Percentiles rank a stretch among this genome's conserved stretches.
These are phyloP conservation scores for Leishmania tropica DNA, from an alignment of 208 protist species.

Conservation along the genomic window DNA sequence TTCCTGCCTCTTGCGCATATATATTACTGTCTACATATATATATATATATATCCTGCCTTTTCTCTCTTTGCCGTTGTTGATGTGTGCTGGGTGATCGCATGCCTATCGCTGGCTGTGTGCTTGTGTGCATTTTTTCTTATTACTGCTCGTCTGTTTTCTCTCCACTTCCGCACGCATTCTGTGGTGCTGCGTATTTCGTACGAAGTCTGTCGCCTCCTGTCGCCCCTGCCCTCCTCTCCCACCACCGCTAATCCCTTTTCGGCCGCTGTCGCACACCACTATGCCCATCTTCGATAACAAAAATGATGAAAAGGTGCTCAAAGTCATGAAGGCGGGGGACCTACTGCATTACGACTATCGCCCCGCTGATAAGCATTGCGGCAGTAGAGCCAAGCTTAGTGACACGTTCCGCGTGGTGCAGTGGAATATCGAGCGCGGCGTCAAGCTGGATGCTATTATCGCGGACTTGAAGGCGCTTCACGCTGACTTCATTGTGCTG, in stretches of 20 bases:
- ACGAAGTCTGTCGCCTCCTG: background rate
- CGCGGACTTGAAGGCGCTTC: slow-evolving; percentile 37
- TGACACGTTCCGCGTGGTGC: slow-evolving; percentile 56
- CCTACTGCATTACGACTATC: slow-evolving; percentile 78
- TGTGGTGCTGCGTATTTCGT: background rate
- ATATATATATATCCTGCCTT: background rate
- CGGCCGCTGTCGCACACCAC: background rate
- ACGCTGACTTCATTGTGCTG: slow-evolving; percentile 75
- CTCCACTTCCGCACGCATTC: background rate
- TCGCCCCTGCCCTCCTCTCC: background rate
- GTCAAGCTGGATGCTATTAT: slow-evolving; percentile 64
- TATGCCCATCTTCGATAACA: slow-evolving; percentile 1
- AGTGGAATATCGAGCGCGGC: slow-evolving; percentile 91
- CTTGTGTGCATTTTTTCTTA: background rate
- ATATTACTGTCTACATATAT: background rate
- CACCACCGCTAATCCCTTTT: background rate
- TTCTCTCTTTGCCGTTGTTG: background rate
- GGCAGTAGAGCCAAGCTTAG: slow-evolving; percentile 27
- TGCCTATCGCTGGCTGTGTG: background rate
- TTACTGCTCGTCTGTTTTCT: background rate
- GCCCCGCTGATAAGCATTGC: slow-evolving; percentile 7
- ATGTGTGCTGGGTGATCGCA: background rate
- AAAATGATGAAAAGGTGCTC: slow-evolving; percentile 14
- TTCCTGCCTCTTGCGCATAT: background rate
- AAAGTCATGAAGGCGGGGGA: slow-evolving; percentile 41